phyloP scores from a whole-genome alignment of 257 asterid genomes.

The Fraxinus pennsylvanica region DNA sequence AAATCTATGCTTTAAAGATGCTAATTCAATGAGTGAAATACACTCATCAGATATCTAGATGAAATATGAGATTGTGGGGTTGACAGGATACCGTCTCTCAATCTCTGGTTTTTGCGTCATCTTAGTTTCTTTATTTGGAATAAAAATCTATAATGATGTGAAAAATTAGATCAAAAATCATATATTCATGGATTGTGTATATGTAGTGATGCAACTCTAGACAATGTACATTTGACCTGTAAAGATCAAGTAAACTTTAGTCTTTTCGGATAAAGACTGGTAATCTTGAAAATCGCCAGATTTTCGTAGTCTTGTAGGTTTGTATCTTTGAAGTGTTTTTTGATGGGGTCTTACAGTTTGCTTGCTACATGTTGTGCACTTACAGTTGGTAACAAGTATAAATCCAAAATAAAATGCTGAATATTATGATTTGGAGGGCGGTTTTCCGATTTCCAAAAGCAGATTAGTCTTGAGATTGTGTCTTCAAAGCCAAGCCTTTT shows the following conservation, averaged over 20 bases:
- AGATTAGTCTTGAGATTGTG: conserved; percentile 2
- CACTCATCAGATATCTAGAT: not conserved
- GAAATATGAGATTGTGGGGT: not conserved
- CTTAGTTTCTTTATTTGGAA: not conserved
- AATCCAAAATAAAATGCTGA: not conserved
- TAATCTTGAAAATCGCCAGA: not conserved
- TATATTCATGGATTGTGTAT: not conserved
- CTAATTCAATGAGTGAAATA: no score
- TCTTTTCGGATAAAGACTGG: not conserved
- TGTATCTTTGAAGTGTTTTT: not conserved
- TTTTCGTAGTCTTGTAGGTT: not conserved
- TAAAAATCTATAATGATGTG: not conserved
- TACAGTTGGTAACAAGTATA: not conserved
- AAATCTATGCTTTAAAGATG: no score
- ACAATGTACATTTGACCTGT: not conserved
- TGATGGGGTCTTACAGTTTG: not conserved
- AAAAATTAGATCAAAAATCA: not conserved
- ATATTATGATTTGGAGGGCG: not conserved
- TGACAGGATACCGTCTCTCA: not conserved
- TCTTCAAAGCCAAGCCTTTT: conserved; percentile 21
- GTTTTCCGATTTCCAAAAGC: not conserved
- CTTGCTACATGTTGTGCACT: not conserved
- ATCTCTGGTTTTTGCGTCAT: not conserved
- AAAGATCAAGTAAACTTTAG: not conserved
- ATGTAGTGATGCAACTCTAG: not conserved